phyloP scores from a whole-genome alignment of 441 rosid genomes.

The Arabidopsis hybrid region DNA sequence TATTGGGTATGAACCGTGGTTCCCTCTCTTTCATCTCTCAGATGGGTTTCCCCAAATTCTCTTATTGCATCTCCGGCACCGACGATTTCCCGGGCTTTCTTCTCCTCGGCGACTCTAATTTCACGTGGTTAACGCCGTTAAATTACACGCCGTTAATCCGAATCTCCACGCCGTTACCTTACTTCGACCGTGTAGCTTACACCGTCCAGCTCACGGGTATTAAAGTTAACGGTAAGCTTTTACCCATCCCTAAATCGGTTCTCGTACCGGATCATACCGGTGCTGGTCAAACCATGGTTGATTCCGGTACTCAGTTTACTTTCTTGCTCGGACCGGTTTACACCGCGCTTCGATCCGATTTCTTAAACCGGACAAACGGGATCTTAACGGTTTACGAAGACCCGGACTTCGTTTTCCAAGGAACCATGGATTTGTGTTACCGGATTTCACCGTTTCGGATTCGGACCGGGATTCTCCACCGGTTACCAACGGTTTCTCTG shows the following conservation, averaged over 20 bases:
- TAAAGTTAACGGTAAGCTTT: slow-evolving; percentile 61
- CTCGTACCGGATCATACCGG: slow-evolving; percentile 89
- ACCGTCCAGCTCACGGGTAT: slow-evolving; percentile 90
- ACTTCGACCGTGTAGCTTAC: slow-evolving; percentile 87
- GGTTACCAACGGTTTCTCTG: slow-evolving; percentile 64
- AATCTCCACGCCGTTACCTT: slow-evolving; percentile 70
- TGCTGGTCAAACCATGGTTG: slow-evolving; percentile 96
- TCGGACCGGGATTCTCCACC: slow-evolving; percentile 42
- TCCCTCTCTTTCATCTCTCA: slow-evolving; percentile 82
- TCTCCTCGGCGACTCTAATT: slow-evolving; percentile 76
- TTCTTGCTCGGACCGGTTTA: slow-evolving; percentile 88
- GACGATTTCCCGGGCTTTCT: slow-evolving; percentile 71
- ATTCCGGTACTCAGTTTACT: slow-evolving; percentile 90
- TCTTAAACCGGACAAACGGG: slow-evolving; percentile 63
- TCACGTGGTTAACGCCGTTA: slow-evolving; percentile 60
- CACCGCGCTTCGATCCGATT: slow-evolving; percentile 63
- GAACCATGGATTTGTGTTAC: slow-evolving; percentile 90
- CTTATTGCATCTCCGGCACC: slow-evolving; percentile 80
- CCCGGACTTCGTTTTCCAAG: slow-evolving; percentile 75
- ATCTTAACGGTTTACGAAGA: slow-evolving; percentile 64
- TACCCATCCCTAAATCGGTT: slow-evolving; percentile 63
- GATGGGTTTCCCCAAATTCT: slow-evolving; percentile 78
- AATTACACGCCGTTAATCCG: slow-evolving; percentile 81
- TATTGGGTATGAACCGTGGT: slow-evolving; percentile 92
- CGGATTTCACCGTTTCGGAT: slow-evolving; percentile 47